Conservation (phyloP, 2,329 filamentous ascomycete species). For the Sporothrix globosa region DNA sequence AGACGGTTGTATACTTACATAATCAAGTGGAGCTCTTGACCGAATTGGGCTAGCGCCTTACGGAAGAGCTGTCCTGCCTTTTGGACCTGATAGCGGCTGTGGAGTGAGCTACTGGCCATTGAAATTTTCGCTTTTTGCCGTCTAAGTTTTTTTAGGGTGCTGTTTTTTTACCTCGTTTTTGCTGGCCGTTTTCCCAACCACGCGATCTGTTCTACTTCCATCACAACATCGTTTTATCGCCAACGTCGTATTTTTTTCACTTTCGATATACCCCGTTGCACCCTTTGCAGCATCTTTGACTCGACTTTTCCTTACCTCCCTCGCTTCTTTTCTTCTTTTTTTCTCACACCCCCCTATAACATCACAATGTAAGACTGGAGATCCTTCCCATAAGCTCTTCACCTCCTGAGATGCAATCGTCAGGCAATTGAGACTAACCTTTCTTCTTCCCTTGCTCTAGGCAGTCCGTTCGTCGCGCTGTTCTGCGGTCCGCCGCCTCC, state of each 20-base stretch:
- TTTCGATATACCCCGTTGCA: slow-evolving; percentile 14
- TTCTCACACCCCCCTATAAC: not conserved
- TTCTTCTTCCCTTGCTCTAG: slow-evolving; percentile 34
- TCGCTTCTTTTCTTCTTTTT: slow-evolving; percentile 2
- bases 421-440: not conserved
- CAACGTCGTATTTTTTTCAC: not conserved
- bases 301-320: not conserved
- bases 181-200: not conserved
- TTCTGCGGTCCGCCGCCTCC: slow-evolving; percentile 42
- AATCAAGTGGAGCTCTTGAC: not conserved
- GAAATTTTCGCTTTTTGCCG: slow-evolving; percentile 26
- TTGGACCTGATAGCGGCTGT: not conserved
- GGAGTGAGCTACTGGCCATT: slow-evolving; percentile 2
- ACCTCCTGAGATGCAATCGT: not conserved
- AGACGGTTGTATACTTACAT: not conserved
- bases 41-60: not conserved
- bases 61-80: slow-evolving; percentile 4
- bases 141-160: not conserved
- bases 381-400: not conserved
- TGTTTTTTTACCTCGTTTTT: slow-evolving; percentile 5
- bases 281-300: slow-evolving; percentile 1
- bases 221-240: not conserved
- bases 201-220: slow-evolving; percentile 14
- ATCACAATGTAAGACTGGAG: slow-evolving; percentile 18
- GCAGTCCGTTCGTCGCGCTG: slow-evolving; percentile 44